A percentile compares a stretch with the other conserved stretches of the same genome.
phyloP scores from a whole-genome alignment of 108 stramenopile genomes.

The Bacterosira constricta region DNA sequence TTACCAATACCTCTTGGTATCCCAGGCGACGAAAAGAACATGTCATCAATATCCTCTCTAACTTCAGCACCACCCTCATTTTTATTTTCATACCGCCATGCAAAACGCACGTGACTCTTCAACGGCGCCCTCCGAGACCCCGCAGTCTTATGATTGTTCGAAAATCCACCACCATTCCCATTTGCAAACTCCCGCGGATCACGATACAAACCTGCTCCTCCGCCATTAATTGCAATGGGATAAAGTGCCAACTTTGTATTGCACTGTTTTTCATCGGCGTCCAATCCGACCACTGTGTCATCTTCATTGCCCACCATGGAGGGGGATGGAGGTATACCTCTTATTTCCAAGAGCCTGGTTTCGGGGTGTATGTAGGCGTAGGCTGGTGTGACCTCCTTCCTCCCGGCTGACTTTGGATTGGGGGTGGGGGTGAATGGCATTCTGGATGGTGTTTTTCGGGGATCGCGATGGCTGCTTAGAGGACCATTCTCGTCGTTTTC shows the following conservation, averaged over 20 bases:
- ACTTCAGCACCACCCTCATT: constrained; percentile 11
- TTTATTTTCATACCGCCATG: constrained; percentile 19
- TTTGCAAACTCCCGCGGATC: constrained; percentile 51
- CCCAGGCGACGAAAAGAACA: constrained; percentile 39
- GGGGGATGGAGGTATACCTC: constrained; percentile 33
- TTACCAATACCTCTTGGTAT: constrained; percentile 47
- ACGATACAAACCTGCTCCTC: constrained; percentile 50
- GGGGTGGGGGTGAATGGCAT: constrained; percentile 36
- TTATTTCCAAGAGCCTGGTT: constrained; percentile 51
- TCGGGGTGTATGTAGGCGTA: constrained; percentile 53
- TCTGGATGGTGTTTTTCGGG: constrained; percentile 28
- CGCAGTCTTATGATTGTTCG: constrained; percentile 25
- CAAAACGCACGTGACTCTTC: constrained; percentile 43
- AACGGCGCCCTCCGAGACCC: constrained; percentile 25
- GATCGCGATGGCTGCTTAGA: constrained; percentile 37
- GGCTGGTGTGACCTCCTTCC: constrained; percentile 49
- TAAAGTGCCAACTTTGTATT: constrained; percentile 41
- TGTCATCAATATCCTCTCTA: constrained; percentile 13
- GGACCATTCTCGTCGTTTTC: constrained; percentile 12
- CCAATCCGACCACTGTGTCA: constrained; percentile 43
- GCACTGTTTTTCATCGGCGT: constrained; percentile 15
- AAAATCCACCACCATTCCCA: constrained; percentile 10
- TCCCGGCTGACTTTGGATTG: background rate
- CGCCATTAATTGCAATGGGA: constrained; percentile 56
- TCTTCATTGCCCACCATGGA: constrained; percentile 50